Base-by-base conservation (phyloP, 208 protist genomes). In the Acanthamoeba rhysodes region DNA sequence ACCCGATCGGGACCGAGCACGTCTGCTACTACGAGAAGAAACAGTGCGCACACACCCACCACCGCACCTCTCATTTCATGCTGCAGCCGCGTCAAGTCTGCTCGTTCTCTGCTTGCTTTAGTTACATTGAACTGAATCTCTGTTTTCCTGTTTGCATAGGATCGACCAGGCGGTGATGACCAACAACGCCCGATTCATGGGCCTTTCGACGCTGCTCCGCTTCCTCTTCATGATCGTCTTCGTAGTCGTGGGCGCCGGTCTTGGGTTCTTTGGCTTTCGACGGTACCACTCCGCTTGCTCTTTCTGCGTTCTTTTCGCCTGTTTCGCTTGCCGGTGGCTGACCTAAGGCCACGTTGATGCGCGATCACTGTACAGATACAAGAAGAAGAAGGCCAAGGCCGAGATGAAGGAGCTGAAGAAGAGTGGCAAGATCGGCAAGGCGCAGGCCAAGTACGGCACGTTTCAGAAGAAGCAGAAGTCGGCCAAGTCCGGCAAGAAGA, bases 331-430 rank as follows among this genome's bases (percentile, higher is more conserved):
- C n/a, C n/a, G n/a, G n/a, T n/a, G n/a, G n/a, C n/a, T n/a, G n/a
- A n/a, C n/a, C n/a, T n/a, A n/a, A n/a, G n/a, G n/a, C n/a, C n/a
- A n/a, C n/a, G n/a, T n/a, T n/a, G n/a, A n/a, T n/a, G n/a, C n/a
- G n/a, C n/a, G n/a, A n/a, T n/a, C n/a, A n/a, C n/a, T n/a, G n/a
- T n/a, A n/a, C 66, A 74, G 66, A 74, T 74, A 74, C 29, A 12
- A 29, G 29, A 74, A 74, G 29, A 74, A 74, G 66, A 74, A 74
- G 29, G 20, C 66, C 27, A 74, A 74, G 66, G 66, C 66, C 27
- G 66, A 74, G 29, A 74, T 74, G 66, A 74, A 74, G 66, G 66
- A 74, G 66, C 29, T 74, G 66, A 74, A 74, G 66, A 74, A 74
- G 29, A 74, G 66, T 34, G 66, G 66, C 66, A 74, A 74, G 66